Conservation (phyloP, 2,329 filamentous ascomycete genomes). For the Fusarium zealandicum region DNA sequence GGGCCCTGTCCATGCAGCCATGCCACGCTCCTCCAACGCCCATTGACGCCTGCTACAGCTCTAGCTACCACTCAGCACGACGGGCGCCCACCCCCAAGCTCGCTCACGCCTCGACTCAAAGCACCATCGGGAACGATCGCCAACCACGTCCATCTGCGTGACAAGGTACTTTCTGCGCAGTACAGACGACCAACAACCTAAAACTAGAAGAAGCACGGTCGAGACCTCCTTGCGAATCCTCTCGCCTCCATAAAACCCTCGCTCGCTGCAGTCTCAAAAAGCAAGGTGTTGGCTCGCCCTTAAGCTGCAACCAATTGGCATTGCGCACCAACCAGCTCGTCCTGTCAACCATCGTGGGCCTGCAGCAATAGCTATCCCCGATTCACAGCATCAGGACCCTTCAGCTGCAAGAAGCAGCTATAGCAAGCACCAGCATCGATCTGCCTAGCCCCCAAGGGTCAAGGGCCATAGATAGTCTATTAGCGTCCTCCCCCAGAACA, state of each 20-base stretch:
- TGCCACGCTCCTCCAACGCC: constrained; percentile 12
- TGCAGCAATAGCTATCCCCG: too few species aligned
- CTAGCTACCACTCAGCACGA: too few species aligned
- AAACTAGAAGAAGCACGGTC: constrained; percentile 15
- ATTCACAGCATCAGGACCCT: too few species aligned
- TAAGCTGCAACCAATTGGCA: constrained; percentile 17
- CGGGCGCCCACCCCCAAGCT: too few species aligned
- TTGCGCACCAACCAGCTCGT: constrained; percentile 31
- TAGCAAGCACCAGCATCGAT: constrained; percentile 1
- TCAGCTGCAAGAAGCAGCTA: too few species aligned
- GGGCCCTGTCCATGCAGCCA: constrained; percentile 5
- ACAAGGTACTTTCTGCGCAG: too few species aligned
- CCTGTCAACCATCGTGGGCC: too few species aligned
- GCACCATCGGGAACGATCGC: constrained; percentile 24
- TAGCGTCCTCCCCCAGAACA: constrained; percentile 15
- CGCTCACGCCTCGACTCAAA: too few species aligned
- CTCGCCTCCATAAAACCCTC: not conserved
- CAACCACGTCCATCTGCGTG: too few species aligned
- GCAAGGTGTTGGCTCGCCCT: constrained; percentile 15
- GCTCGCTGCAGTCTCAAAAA: constrained; percentile 21
- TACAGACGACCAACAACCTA: too few species aligned
- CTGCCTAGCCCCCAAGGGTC: constrained; percentile 5
- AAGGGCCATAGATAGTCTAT: constrained; percentile 17
- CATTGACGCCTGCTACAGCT: too few species aligned
- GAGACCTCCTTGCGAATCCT: constrained; percentile 11